Percentiles rank a stretch among this genome's conserved stretches.
Conservation (phyloP, 768 basidiomycete genomes). For the Agrocybe praecox region DNA sequence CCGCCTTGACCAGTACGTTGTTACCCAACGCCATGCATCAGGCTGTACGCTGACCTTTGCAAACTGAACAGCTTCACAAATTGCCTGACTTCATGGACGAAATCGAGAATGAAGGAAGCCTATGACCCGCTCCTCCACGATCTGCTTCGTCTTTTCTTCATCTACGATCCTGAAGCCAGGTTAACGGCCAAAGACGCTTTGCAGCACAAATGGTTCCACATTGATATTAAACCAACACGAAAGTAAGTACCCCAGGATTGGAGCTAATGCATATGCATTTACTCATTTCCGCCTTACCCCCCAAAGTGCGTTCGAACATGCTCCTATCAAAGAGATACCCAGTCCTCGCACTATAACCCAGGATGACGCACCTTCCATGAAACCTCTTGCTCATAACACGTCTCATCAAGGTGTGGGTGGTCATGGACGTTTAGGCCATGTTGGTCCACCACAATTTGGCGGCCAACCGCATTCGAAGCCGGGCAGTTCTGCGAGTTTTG, state of each 20-base stretch:
- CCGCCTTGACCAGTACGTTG: constrained; percentile 68
- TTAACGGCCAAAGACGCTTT: constrained; percentile 84
- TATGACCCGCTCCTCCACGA: constrained; percentile 61
- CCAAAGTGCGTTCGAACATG: constrained; percentile 72
- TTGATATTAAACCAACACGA: constrained; percentile 82
- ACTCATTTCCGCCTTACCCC: constrained; percentile 1
- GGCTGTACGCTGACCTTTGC: too few relatives aligned
- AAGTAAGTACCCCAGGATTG: constrained; percentile 58
- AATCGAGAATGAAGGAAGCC: constrained; percentile 56
- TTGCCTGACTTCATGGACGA: constrained; percentile 79
- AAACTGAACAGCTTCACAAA: constrained; percentile 43
- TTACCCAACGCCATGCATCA: too few relatives aligned
- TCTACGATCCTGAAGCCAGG: constrained; percentile 87
- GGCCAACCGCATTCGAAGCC: constrained; percentile 60
- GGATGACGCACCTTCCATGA: constrained; percentile 90
- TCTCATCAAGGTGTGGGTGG: constrained; percentile 46
- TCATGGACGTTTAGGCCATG: constrained; percentile 35
- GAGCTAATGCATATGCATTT: too few relatives aligned
- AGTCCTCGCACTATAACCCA: constrained; percentile 74
- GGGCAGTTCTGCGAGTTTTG: constrained; percentile 65
- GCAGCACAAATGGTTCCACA: constrained; percentile 88
- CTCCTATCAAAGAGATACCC: constrained; percentile 68
- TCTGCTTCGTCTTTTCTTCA: constrained; percentile 83
- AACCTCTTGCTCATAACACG: constrained; percentile 57
- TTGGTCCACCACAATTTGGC: neutral